Base-by-base conservation (phyloP, 2,329 filamentous ascomycete genomes). In the Paracoccidioides brasiliensis region DNA sequence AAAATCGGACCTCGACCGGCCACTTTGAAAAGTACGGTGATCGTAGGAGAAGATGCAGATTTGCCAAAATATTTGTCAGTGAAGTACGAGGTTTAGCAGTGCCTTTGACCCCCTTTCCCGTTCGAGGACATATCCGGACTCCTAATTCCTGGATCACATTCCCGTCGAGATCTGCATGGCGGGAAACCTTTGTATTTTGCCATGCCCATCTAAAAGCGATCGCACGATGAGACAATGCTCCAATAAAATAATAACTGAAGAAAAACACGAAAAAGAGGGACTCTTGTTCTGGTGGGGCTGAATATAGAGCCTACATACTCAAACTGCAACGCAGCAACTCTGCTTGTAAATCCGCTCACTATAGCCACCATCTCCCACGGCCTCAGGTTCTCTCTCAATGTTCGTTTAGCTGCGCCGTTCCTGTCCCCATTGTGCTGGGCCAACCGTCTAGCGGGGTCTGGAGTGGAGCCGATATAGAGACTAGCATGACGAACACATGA, bases 361-460 rank as follows among this genome's bases (percentile, higher is more conserved):
- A 96, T 76, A 43, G 82, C 83, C 2, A 88, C 80, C 86, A 95
- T 94, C 66, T 95, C 87, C 90, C 93, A 97, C 0, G 93, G 93
- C 44, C 88, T 80, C 58, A 90, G 72, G 3, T 72, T 82, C 49
- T 75, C 71, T 53, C 80, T 78, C 9, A 85, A 80, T 0, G 93
- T 98, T 49, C 84, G 80, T 35, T 77, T 81, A 35, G 93, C 93
- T 40, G 93, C 93, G 53, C 93, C 93, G 66, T 82, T 86, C 37
- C 78, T 78, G 52, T 83, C 74, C 53, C 93, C 93, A 78, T 98
- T 98, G 72, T 98, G 93, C 69, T 97, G 93, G 59, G 82, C 83
- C 30, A 97, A 77, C 12, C 93, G 86, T 57, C 91, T 80, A 1
- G 83, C 82, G 44, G 93, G 91, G 66, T 96, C 83, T 0, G 90